Base-by-base conservation (phyloP, 176 grass and related monocot species). In the Oryza meridionalis region DNA sequence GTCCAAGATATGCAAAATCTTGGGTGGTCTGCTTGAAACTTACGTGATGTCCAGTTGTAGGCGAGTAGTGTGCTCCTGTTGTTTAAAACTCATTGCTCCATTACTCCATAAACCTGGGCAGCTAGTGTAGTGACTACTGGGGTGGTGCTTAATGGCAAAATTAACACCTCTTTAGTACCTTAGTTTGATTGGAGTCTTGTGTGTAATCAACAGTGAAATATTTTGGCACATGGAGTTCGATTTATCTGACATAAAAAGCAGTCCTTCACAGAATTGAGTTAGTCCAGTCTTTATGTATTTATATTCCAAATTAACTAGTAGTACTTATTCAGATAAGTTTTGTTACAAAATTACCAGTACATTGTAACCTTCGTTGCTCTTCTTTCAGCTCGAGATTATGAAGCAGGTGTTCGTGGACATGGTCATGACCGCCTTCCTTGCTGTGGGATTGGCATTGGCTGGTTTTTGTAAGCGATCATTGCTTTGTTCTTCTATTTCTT, bases 371-470 rank as follows among this genome's bases (percentile, higher is more conserved):
- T 67, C 29, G 29, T 31, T 38, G 21, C 77, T 77, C 51, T 77
- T 11, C 42, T 53, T 90, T 62, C 70, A 86, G 86, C 61, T 70
- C 64, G 69, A 83, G 90, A 94, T 90, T 72, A 83, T 16, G 88
- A 83, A 79, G 70, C 73, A 77, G 85, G 77, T 73, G 78, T 77
- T 66, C 91, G 68, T 75, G 85, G 76, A 45, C 84, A 86, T 14
- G 73, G 75, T 16, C 63, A 88, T 73, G 86, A 79, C 7, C 89
- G 87, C 37, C 91, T 98, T 50, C 87, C 87, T 16, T 98, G 96
- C 58, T 98, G 91, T 11, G 91, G 96, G 5, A 78, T 93, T 9
- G 93, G 96, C 61, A 65, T 95, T 80, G 96, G 96, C 43, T 98
- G 96, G 96, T 72, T 98, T 80, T 53, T 98, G 96, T 98, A 89